These are phyloP conservation scores for Saccharum officinarum DNA, from an alignment of 176 grass and related monocot species.

Conservation along the genomic window DNA sequence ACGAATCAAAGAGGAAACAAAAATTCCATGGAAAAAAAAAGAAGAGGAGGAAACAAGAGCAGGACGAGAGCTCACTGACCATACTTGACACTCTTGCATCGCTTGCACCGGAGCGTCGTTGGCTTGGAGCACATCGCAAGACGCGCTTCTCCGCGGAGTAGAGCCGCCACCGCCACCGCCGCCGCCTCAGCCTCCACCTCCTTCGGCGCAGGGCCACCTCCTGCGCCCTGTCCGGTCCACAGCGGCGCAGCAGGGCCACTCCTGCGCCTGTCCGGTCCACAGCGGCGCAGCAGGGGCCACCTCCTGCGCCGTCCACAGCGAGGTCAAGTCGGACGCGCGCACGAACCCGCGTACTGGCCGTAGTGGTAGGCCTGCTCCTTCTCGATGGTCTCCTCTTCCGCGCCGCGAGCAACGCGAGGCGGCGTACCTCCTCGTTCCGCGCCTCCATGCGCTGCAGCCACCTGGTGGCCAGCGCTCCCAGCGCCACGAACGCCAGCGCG, in stretches of 20 bases:
- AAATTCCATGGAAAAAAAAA: background rate
- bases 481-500: slow-evolving; percentile 38
- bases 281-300: slow-evolving; percentile 11
- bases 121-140: slow-evolving; percentile 58
- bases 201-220: slow-evolving; percentile 15
- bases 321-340: background rate
- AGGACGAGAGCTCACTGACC: slow-evolving; percentile 45
- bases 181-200: background rate
- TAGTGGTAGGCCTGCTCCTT: slow-evolving; percentile 44
- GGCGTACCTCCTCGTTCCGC: slow-evolving; percentile 60
- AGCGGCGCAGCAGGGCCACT: background rate
- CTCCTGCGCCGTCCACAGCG: background rate
- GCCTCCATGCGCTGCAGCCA: slow-evolving; percentile 45
- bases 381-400: slow-evolving; percentile 53
- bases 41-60: background rate
- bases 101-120: slow-evolving; percentile 60
- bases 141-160: slow-evolving; percentile 10
- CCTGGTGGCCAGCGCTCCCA: slow-evolving; percentile 29
- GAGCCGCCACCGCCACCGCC: background rate
- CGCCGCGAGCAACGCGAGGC: slow-evolving; percentile 52
- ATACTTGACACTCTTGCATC: slow-evolving; percentile 92
- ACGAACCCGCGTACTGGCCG: background rate
- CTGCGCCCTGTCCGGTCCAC: background rate
- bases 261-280: background rate
- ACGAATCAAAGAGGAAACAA: slow-evolving; percentile 23